Conservation (phyloP, 2,329 filamentous ascomycete genomes). For the Cercospora sp. region DNA sequence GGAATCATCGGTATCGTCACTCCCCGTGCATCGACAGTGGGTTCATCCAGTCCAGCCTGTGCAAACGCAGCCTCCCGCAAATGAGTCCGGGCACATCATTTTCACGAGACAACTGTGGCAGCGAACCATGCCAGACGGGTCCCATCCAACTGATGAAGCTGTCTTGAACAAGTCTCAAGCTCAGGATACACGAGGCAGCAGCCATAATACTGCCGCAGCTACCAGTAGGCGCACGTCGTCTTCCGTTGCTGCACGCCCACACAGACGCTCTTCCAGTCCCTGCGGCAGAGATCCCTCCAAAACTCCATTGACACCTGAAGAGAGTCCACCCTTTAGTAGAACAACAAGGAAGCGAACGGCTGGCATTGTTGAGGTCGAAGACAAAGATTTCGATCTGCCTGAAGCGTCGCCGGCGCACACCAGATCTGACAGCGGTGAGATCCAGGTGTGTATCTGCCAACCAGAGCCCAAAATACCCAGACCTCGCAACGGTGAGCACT, state of each 20-base stretch:
- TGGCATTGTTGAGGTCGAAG: slow-evolving; percentile 36
- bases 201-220: slow-evolving; percentile 27
- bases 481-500: slow-evolving; percentile 66
- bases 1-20: slow-evolving; percentile 26
- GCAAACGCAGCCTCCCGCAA: slow-evolving; percentile 32
- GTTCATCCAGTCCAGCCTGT: slow-evolving; percentile 15
- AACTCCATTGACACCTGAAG: slow-evolving; percentile 41
- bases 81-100: slow-evolving; percentile 36
- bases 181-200: slow-evolving; percentile 27
- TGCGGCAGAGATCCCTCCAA: slow-evolving; percentile 30
- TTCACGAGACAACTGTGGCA: slow-evolving; percentile 43
- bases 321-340: slow-evolving; percentile 37
- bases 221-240: slow-evolving; percentile 34
- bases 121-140: slow-evolving; percentile 39
- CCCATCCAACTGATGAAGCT: slow-evolving; percentile 29
- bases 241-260: slow-evolving; percentile 35
- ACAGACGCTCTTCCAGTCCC: slow-evolving; percentile 34
- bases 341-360: slow-evolving; percentile 38
- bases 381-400: slow-evolving; percentile 32
- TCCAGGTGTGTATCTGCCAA: slow-evolving; percentile 67
- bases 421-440: slow-evolving; percentile 42
- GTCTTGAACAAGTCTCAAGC: slow-evolving; percentile 38
- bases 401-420: slow-evolving; percentile 33
- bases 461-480: slow-evolving; percentile 70
- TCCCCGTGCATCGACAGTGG: slow-evolving; percentile 23